Evolutionary conservation across 2,329 filamentous ascomycete genomes (phyloP).

Genomic region (Ceratocystiopsis brevicomis): DNA sequence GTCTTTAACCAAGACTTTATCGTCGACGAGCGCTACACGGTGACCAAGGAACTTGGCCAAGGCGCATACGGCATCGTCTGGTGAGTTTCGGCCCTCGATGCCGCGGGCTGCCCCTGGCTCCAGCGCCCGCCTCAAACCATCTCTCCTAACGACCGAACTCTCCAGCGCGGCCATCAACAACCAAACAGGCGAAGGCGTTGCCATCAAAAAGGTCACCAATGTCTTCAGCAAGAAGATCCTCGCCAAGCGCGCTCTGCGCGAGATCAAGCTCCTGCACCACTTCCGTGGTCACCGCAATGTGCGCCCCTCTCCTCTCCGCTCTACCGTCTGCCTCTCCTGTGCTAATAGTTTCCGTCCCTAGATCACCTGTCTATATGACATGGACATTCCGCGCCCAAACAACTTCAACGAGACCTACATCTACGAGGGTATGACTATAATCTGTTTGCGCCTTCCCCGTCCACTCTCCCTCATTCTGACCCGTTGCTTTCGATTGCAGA

Average conservation of each 20-base stretch:
- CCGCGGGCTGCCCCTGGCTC: too few species aligned
- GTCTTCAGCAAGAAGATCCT: slow-evolving; percentile 99
- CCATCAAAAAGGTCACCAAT: slow-evolving; percentile 99
- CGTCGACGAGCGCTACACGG: slow-evolving; percentile 93
- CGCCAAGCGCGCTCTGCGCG: slow-evolving; percentile 88
- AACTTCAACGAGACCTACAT: slow-evolving; percentile 99
- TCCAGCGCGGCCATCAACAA: slow-evolving; percentile 77
- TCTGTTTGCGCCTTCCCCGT: neutral
- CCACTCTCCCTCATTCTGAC: neutral
- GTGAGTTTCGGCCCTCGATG: slow-evolving; percentile 29
- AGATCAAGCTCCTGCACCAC: slow-evolving; percentile 97
- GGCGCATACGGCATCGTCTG: slow-evolving; percentile 98
- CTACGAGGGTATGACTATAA: slow-evolving; percentile 61
- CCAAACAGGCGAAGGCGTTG: slow-evolving; percentile 79
- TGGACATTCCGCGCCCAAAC: slow-evolving; percentile 93
- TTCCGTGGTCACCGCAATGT: slow-evolving; percentile 82
- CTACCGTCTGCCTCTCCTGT: neutral
- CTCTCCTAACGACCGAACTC: neutral
- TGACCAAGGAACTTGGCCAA: slow-evolving; percentile 96
- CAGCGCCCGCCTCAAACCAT: slow-evolving; percentile 9
- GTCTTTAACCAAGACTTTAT: slow-evolving; percentile 99
- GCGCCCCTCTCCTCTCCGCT: slow-evolving; percentile 8
- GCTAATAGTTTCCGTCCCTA: slow-evolving; percentile 17
- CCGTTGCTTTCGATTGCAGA: slow-evolving; percentile 32
- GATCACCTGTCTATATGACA: slow-evolving; percentile 98